Evolutionary conservation across 768 basidiomycete genomes (phyloP), one percentile per base, ranked within the genome.

Genomic region (Ramaria rubella): DNA sequence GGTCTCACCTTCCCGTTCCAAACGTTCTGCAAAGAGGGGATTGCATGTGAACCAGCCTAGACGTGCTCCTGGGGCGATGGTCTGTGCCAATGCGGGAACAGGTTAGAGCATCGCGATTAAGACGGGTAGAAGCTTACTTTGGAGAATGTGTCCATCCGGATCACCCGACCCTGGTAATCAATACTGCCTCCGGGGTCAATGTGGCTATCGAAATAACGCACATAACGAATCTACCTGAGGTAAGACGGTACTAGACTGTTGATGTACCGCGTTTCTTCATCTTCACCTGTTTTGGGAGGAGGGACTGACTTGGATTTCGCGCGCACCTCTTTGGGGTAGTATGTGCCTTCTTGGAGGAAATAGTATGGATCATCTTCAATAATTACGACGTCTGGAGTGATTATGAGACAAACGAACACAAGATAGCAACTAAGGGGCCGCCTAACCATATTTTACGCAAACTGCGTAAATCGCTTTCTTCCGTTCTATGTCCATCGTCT

Each of bases 311-410:
- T 51, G 45, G 30, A 12, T 48, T 30, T 31, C 17, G 21, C 59
- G 21, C 72, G 74, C 29, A 68, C 69, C 27, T 62, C 59, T 58
- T 79, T 79, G 5, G 74, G 77, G 6, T 74, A 64, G 66, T 86
- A 89, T 1, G 69, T 59, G 0, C 78, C 80, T 59, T 81, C 70
- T 65, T 89, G 87, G 23, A 90, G 72, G 72, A 88, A 87, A 69
- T 80, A 83, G 68, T 90, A 90, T 3, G 90, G 89, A 68, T 90
- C 89, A 62, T 92, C 89, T 72, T 91, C 88, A 53, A 86, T 81
- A 58, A 89, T 89, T 61, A 90, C 82, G 23, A 90, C 68, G 61
- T 90, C 82, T 86, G 40, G 24, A 11, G 9, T 21, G 5, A 12
- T 19, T 23, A 46, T 23, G 23, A 38, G n/a, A n/a, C 40, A 42